phyloP scores from a whole-genome alignment of 805 yeast species.

The Candida xyloterini region DNA sequence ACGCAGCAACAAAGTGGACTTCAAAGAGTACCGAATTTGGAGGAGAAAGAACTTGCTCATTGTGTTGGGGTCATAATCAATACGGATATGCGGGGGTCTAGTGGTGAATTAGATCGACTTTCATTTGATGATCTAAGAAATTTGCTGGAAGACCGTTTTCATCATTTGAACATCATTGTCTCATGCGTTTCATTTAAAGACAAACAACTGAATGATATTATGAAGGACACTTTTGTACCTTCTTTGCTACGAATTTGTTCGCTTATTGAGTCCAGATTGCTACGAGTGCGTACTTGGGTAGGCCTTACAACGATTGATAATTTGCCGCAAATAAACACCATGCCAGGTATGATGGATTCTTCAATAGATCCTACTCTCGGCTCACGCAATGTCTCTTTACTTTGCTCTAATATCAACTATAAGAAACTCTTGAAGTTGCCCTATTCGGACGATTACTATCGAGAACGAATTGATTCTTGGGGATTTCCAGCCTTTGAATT shows the following conservation, averaged over 20 bases:
- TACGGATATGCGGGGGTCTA: conserved; percentile 2
- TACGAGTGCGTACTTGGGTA: conserved; percentile 41
- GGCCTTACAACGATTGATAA: conserved; percentile 32
- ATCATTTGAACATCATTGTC: conserved; percentile 28
- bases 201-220: not conserved
- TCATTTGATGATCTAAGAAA: conserved; percentile 4
- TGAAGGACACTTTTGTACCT: conserved; percentile 7
- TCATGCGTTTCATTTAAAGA: conserved; percentile 9
- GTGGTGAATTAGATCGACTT: conserved; percentile 7
- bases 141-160: conserved; percentile 26
- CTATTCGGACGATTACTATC: conserved; percentile 23
- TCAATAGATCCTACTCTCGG: not conserved
- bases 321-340: conserved; percentile 32
- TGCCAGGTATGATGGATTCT: conserved; percentile 30
- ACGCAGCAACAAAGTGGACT: conserved; percentile 2
- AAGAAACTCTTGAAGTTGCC: conserved; percentile 24
- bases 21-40: conserved; percentile 11
- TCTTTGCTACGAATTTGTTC: conserved; percentile 8
- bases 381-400: conserved; percentile 1
- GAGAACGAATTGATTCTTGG: conserved; percentile 51
- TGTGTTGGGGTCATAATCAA: conserved; percentile 24
- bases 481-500: conserved; percentile 68
- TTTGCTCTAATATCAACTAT: conserved; percentile 33
- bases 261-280: conserved; percentile 27
- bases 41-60: conserved; percentile 23